phyloP scores from a whole-genome alignment of 306 rosid species.

The Fragaria ananassa region DNA sequence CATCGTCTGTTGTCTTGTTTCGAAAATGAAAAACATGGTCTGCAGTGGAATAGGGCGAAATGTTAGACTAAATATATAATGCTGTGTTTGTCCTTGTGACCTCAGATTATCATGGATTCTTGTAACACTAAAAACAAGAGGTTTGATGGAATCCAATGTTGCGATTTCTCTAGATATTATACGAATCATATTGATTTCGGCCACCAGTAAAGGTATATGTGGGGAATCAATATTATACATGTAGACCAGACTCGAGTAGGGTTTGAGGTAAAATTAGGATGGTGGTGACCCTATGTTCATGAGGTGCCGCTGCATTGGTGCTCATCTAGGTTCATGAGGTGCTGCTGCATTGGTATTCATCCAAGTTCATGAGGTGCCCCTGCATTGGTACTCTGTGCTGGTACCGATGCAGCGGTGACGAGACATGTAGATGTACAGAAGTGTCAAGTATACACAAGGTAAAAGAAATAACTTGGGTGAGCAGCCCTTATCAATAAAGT shows the following conservation, averaged over 20 bases:
- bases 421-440: no score
- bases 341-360: background rate
- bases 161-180: background rate
- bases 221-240: background rate
- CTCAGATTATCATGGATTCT: background rate
- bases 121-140: background rate
- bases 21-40: background rate
- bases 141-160: slow-evolving; percentile 1
- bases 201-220: background rate
- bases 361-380: background rate
- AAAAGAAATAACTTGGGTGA: no score
- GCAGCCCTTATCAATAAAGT: no score
- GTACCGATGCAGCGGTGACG: no score
- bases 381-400: no score
- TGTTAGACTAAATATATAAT: background rate
- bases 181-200: background rate
- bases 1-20: slow-evolving; percentile 4
- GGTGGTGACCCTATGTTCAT: background rate
- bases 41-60: background rate
- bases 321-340: background rate
- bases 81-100: slow-evolving; percentile 9
- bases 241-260: background rate
- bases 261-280: background rate
- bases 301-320: background rate
- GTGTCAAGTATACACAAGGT: no score